phyloP scores from a whole-genome alignment of 768 basidiomycete genomes.

The Leccinum subgranulosum region DNA sequence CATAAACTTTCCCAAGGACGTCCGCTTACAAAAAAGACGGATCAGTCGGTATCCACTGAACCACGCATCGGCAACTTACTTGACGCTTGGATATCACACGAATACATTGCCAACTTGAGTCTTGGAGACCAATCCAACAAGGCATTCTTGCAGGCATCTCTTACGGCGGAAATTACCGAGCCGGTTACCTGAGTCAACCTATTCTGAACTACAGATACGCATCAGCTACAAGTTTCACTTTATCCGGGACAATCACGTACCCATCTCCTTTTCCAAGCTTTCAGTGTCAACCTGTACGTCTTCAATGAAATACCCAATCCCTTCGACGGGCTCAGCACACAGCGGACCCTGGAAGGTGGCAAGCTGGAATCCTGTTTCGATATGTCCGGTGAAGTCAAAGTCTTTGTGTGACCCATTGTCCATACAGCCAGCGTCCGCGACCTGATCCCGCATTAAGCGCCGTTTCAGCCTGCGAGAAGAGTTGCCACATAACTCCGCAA shows the following conservation, averaged over 20 bases:
- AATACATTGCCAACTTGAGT: conserved; percentile 97
- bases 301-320: conserved; percentile 89
- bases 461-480: conserved; percentile 44
- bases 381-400: conserved; percentile 69
- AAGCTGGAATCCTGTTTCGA: conserved; percentile 94
- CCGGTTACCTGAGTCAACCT: conserved; percentile 83
- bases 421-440: conserved; percentile 27
- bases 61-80: conserved; percentile 50
- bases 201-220: conserved; percentile 58
- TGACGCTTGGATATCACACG: conserved; percentile 96
- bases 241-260: conserved; percentile 37
- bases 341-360: conserved; percentile 93
- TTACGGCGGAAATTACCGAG: conserved; percentile 82
- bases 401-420: conserved; percentile 37
- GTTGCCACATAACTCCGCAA: conserved; percentile 5
- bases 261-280: conserved; percentile 61
- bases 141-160: conserved; percentile 87
- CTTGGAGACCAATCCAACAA: conserved; percentile 97
- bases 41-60: conserved; percentile 3
- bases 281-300: conserved; percentile 59
- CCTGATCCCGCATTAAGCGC: conserved; percentile 41
- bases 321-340: conserved; percentile 93
- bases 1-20: conserved; percentile 96
- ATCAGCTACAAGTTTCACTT: conserved; percentile 10
- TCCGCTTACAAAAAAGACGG: conserved; percentile 57